A percentile compares a stretch with the other conserved stretches of the same genome.
These are phyloP conservation scores for Carex arenaria DNA, from an alignment of 202 grass and related monocot genomes.

Conservation along the genomic window DNA sequence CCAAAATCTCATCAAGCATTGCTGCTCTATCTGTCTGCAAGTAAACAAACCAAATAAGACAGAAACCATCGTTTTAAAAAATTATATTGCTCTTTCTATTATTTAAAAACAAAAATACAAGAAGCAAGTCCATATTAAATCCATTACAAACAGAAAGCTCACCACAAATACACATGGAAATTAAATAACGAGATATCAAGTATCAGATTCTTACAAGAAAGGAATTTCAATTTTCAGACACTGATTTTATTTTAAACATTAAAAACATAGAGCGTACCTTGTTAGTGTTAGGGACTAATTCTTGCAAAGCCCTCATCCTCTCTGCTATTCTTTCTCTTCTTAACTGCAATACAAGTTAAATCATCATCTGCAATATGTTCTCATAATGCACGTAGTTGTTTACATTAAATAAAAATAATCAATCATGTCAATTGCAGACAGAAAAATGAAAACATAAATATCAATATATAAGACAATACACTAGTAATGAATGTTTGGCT, in stretches of 20 bases:
- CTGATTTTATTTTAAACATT: neutral
- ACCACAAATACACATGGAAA: neutral
- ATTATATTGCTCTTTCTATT: neutral
- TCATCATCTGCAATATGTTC: neutral
- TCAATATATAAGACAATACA: neutral
- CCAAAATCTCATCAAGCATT: slow-evolving; percentile 98
- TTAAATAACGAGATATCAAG: neutral
- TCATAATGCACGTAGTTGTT: neutral
- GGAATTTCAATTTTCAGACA: neutral
- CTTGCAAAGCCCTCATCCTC: slow-evolving; percentile 92
- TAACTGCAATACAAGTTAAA: slow-evolving; percentile 48
- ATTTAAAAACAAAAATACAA: neutral
- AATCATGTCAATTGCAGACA: neutral
- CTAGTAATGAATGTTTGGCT: neutral
- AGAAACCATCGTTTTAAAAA: neutral
- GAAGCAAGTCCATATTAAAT: slow-evolving; percentile 2
- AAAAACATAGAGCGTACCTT: slow-evolving; percentile 54
- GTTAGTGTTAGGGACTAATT: slow-evolving; percentile 99
- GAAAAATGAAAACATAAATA: neutral
- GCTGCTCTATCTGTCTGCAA: slow-evolving; percentile 90
- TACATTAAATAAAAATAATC: neutral
- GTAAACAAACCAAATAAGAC: slow-evolving; percentile 11
- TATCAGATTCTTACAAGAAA: neutral
- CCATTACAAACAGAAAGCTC: neutral
- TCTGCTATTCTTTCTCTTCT: slow-evolving; percentile 98